Base-by-base conservation (phyloP, 2,329 filamentous ascomycete genomes). In the Cordyceps farinosa region DNA sequence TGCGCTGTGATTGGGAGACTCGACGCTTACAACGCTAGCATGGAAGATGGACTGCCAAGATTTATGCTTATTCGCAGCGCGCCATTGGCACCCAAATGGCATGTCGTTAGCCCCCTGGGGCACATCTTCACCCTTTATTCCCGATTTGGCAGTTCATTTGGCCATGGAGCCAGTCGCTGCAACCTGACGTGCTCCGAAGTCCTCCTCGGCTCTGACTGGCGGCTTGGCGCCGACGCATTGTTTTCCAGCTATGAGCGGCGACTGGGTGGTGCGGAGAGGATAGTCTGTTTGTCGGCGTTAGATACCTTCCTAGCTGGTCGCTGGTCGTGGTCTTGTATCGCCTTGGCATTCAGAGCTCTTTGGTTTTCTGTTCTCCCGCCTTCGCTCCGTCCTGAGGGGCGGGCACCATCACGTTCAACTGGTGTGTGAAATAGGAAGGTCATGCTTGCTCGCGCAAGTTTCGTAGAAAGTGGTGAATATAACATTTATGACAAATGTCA, bases 31-130 rank as follows among this genome's bases (percentile, higher is more conserved):
- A 22, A 27, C 54, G 17, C 54, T 56, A 29, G 10, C 54, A 45
- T 32, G 29, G 40, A 17, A 30, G 53, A 38, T 55, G 53, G 53
- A 5, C 48, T 48, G 58, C 58, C 58, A 61, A 61, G 58, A 53
- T 34, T 40, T 61, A 61, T 61, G 58, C 58, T 61, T 61, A 61
- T 61, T 61, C 29, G 38, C 3, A n/a, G 40, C 17, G 17, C 34
- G 47, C 5, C 27, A 3, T 42, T 51, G 22, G 44, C 22, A 45
- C 11, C 22, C 50, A 17, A 40, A 40, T 40, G 15, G 15, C 38
- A 15, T 40, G 38, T 9, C 38, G 5, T 9, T 3, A 3, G 15
- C 11, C 38, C 38, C 38, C 38, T 40, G 38, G 30, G 50, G 9
- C 8, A 32, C 51, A 29, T 11, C 29, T 17, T 7, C 22, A 50